These are phyloP conservation scores for Syzygium oleosum DNA, from an alignment of 345 rosid genomes.

Conservation along the genomic window DNA sequence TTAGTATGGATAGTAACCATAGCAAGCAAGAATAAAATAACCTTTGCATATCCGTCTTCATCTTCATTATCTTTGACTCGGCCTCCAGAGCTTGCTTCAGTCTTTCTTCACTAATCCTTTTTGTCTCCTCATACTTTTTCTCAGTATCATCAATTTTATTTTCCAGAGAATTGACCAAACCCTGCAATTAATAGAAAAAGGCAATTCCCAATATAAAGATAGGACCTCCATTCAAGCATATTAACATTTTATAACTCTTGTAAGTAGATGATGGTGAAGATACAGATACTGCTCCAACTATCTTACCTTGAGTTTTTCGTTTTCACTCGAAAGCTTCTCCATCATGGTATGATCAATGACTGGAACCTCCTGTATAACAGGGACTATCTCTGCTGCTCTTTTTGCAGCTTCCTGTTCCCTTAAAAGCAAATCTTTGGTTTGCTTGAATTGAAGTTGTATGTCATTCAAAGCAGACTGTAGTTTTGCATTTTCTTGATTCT, in stretches of 20 bases:
- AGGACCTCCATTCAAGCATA: neutral
- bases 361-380: conserved; percentile 83
- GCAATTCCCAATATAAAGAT: neutral
- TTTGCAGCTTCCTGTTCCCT: conserved; percentile 76
- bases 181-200: conserved; percentile 33
- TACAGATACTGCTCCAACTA: conserved; percentile 1
- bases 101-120: conserved; percentile 78
- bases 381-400: conserved; percentile 51
- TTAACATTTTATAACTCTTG: neutral
- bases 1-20: neutral
- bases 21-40: conserved; percentile 6
- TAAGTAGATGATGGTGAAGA: conserved; percentile 1
- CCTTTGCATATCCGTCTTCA: conserved; percentile 93
- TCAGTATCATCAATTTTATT: conserved; percentile 85
- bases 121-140: conserved; percentile 73
- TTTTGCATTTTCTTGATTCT: conserved; percentile 82
- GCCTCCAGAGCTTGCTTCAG: conserved; percentile 89
- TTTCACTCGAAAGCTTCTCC: conserved; percentile 77
- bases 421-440: conserved; percentile 66
- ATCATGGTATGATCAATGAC: conserved; percentile 64
- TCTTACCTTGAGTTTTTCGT: conserved; percentile 84
- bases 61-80: conserved; percentile 71
- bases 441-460: conserved; percentile 73
- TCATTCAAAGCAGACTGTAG: conserved; percentile 76
- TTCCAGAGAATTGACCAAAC: conserved; percentile 70